Percentiles rank a stretch among this genome's conserved stretches.
These are phyloP conservation scores for Geotrichum carabidarum DNA, from an alignment of 1,139 yeast genomes.

Conservation along the genomic window DNA sequence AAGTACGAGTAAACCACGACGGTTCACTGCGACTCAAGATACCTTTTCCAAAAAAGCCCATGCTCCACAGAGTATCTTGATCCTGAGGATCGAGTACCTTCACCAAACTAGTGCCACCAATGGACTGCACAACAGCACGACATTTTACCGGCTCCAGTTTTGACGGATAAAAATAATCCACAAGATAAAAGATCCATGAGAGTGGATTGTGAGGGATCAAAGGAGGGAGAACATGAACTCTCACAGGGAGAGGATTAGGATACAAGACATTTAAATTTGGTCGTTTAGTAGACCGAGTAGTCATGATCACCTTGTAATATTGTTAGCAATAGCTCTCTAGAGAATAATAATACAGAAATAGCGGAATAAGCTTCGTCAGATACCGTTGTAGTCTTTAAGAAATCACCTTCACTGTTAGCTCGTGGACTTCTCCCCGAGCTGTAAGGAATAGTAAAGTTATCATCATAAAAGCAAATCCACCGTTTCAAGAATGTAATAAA, in stretches of 20 bases:
- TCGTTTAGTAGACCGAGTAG: conserved; percentile 18
- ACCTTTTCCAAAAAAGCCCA: conserved; percentile 95
- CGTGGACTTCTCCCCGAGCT: conserved; percentile 32
- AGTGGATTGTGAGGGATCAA: conserved; percentile 38
- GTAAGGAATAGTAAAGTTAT: conserved; percentile 22
- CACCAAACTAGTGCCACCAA: conserved; percentile 41
- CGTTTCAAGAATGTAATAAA: not conserved
- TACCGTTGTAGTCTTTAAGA: conserved; percentile 99
- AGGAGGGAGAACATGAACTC: conserved; percentile 39
- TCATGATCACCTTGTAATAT: conserved; percentile 9
- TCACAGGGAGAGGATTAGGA: conserved; percentile 46
- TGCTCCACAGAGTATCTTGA: conserved; percentile 65
- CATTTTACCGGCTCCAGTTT: conserved; percentile 13
- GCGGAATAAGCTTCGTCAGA: conserved; percentile 52
- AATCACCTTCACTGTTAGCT: conserved; percentile 21
- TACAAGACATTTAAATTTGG: conserved; percentile 39
- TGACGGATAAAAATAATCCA: conserved; percentile 29
- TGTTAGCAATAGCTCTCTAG: not conserved
- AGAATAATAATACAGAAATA: not conserved
- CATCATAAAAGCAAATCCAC: conserved; percentile 27
- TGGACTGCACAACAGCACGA: conserved; percentile 7
- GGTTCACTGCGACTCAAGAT: conserved; percentile 85
- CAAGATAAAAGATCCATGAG: conserved; percentile 34
- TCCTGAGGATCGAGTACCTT: conserved; percentile 40
- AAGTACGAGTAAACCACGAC: conserved; percentile 70